Evolutionary conservation across 1,284 basidiomycete species (phyloP).

Genomic region (Ceratobasidium sp.): DNA sequence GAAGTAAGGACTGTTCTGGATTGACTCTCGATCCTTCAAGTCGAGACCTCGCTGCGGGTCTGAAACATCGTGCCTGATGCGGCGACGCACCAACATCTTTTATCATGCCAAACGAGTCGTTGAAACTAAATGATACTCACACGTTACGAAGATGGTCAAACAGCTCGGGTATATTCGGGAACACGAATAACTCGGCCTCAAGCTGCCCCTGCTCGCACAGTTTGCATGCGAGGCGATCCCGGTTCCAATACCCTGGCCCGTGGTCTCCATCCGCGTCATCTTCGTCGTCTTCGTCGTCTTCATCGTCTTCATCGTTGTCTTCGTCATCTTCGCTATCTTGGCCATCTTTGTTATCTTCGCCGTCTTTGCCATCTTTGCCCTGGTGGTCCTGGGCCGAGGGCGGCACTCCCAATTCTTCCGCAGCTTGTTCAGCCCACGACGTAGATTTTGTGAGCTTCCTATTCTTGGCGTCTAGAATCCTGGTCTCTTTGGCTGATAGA

Average conservation of each 20-base stretch:
- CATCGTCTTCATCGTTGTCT: too few relatives aligned
- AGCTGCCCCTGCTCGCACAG: neutral
- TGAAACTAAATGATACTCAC: slow-evolving; percentile 5
- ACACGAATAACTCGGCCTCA: neutral
- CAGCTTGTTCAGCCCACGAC: neutral
- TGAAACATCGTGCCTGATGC: neutral
- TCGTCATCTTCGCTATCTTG: too few relatives aligned
- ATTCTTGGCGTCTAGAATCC: neutral
- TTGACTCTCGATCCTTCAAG: neutral
- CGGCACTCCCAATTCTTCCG: neutral
- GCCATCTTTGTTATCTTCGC: too few relatives aligned
- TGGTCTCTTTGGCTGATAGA: neutral
- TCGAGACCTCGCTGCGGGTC: neutral
- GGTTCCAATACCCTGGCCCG: neutral
- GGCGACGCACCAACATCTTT: too few relatives aligned
- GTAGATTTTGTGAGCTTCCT: neutral
- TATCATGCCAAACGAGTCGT: neutral
- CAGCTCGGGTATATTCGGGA: neutral
- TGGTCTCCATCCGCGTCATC: too few relatives aligned
- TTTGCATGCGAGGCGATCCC: neutral
- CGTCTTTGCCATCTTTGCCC: too few relatives aligned
- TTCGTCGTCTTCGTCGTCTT: too few relatives aligned
- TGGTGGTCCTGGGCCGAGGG: neutral
- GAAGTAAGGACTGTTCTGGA: neutral
- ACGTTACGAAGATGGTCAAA: neutral